Conservation (phyloP, 2,329 filamentous ascomycete genomes). For the Cercospora citrullina region DNA sequence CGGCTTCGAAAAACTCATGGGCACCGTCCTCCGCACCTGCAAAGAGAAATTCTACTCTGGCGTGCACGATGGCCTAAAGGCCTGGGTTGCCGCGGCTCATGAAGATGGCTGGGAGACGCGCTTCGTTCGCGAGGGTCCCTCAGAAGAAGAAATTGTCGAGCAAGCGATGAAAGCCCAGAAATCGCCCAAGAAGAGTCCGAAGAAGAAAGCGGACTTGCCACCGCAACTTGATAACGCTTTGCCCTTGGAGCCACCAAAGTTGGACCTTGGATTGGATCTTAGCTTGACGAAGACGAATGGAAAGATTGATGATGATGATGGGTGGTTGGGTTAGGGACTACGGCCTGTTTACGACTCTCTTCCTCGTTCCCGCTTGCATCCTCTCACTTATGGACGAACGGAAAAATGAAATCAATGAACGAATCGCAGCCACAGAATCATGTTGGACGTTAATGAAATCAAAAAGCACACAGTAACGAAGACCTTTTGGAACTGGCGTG, state of each 20-base stretch:
- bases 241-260: constrained; percentile 25
- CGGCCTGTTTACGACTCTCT: constrained; percentile 5
- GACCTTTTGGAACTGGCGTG: not conserved
- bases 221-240: constrained; percentile 28
- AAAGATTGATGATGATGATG: constrained; percentile 30
- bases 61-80: constrained; percentile 83
- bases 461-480: constrained; percentile 8
- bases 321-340: constrained; percentile 34
- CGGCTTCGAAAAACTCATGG: constrained; percentile 89
- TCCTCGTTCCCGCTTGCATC: not conserved
- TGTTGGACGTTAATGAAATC: not conserved
- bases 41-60: constrained; percentile 97
- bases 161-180: constrained; percentile 46
- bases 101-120: constrained; percentile 87
- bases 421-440: not conserved
- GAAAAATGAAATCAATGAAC: not conserved
- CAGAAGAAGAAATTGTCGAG: constrained; percentile 43
- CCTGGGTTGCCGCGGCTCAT: constrained; percentile 83
- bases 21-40: constrained; percentile 79
- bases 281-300: constrained; percentile 17
- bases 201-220: constrained; percentile 33
- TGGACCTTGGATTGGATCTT: constrained; percentile 32
- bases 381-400: not conserved
- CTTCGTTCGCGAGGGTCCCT: constrained; percentile 74
- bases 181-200: constrained; percentile 42